Base-by-base conservation (phyloP, 345 rosid genomes). In the Clausena lansium region DNA sequence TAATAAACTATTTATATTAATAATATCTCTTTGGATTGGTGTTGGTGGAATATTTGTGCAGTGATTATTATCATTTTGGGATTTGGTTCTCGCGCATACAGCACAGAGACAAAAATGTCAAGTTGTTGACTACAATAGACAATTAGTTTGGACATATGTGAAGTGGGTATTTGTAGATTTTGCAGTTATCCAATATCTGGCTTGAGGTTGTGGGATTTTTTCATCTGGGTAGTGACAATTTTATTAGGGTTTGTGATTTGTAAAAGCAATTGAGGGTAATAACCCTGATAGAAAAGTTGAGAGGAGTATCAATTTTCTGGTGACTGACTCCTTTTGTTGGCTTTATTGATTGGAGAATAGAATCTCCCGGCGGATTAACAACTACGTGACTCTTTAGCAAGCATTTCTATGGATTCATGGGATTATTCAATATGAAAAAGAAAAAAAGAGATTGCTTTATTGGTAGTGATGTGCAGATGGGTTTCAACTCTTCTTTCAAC, bases 381-480 rank as follows among this genome's bases (percentile, higher is more conserved):
- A 19, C 70, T 63, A 4, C 62, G 72, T 30, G 80, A 52, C 25
- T 54, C 22, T 71, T 67, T 71, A 33, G 61, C 61, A 41, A 39
- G 27, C 19, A 41, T 38, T 67, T 55, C 22, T 2, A 15, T 50
- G 32, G 80, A 38, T 71, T 76, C 67, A 30, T 50, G 73, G 79
- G 68, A 71, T 68, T 35, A 71, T 68, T 54, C 63, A 36, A 72
- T 24, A 47, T 72, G 71, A 33, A 30, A 74, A 68, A 59, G 59
- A 38, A 65, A 57, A 72, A 66, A 73, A 66, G 55, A 30, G 45
- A 17, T 47, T 59, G 36, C 35, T 67, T 71, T 76, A 36, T 22
- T 9, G 62, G 52, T 41, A 64, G 52, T 71, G 63, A 78, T 79
- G 54, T 79, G 82, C 73, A 66, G 77, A 77, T 68, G 78, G 76